Evolutionary conservation across 345 rosid species (phyloP).

Genomic region (Ceriops zippeliana): DNA sequence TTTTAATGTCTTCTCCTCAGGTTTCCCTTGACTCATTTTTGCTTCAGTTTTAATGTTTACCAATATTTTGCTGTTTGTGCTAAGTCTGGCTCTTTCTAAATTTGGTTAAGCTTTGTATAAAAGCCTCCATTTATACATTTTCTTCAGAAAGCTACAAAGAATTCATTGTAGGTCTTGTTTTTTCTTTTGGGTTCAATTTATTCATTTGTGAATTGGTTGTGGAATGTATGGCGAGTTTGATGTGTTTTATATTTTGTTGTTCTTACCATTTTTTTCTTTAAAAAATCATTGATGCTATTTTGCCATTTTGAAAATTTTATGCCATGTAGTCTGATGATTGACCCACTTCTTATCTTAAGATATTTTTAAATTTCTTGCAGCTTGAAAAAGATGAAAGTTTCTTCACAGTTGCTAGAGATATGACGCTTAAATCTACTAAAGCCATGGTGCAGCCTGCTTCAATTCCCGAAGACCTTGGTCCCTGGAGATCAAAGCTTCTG

Average conservation of each 20-base stretch:
- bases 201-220: too few species aligned
- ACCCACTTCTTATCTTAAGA: conserved; percentile 9
- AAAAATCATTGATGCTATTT: too few species aligned
- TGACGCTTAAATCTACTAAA: conserved; percentile 80
- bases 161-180: too few species aligned
- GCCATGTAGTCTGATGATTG: background rate
- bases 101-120: too few species aligned
- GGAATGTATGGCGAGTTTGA: too few species aligned
- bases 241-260: too few species aligned
- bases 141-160: too few species aligned
- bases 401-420: conserved; percentile 82
- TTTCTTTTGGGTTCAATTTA: too few species aligned
- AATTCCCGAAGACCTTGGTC: conserved; percentile 61
- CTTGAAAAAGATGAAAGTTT: conserved; percentile 82
- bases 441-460: conserved; percentile 62
- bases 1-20: background rate
- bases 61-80: background rate
- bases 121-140: too few species aligned
- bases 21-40: background rate
- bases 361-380: conserved; percentile 37
- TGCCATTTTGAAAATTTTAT: background rate
- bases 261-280: too few species aligned
- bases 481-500: conserved; percentile 85
- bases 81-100: too few species aligned
- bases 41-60: background rate